phyloP scores from a whole-genome alignment of 257 asterid genomes.

The Thymus mandschuricus region DNA sequence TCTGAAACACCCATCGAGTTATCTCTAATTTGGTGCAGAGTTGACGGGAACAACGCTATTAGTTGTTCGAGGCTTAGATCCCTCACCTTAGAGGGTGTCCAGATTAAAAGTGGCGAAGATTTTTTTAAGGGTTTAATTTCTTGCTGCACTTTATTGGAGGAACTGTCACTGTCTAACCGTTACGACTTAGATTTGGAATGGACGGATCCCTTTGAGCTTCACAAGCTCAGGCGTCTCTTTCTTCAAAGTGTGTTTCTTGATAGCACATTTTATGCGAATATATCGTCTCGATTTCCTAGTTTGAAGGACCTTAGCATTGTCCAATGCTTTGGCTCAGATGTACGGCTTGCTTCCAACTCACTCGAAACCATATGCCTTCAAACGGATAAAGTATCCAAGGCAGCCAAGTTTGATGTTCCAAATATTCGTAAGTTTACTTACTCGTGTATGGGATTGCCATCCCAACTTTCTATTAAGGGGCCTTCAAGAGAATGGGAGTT shows the following conservation, averaged over 20 bases:
- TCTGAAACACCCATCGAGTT: not conserved
- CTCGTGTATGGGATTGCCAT: too few species aligned
- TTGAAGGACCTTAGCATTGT: constrained; percentile 2
- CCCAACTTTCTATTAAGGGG: too few species aligned
- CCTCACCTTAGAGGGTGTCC: not conserved
- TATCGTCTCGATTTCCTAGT: not conserved
- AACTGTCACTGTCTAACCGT: not conserved
- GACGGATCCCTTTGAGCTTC: not conserved
- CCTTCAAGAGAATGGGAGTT: too few species aligned
- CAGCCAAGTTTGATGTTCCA: not conserved
- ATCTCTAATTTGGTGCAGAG: not conserved
- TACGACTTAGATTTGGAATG: not conserved
- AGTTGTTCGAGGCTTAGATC: not conserved
- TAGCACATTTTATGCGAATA: not conserved
- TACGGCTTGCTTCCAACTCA: not conserved
- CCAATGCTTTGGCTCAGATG: not conserved
- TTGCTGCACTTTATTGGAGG: too few species aligned
- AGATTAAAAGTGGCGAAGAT: not conserved
- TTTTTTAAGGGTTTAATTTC: too few species aligned
- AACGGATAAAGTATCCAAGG: too few species aligned
- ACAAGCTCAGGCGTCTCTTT: not conserved
- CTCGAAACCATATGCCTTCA: not conserved
- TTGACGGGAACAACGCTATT: not conserved
- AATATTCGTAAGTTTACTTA: not conserved
- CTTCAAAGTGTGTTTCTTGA: not conserved